A percentile compares a stretch with the other conserved stretches of the same genome.
These are phyloP conservation scores for Lachnellula subtilissima DNA, from an alignment of 2,329 filamentous ascomycete genomes.

Conservation along the genomic window DNA sequence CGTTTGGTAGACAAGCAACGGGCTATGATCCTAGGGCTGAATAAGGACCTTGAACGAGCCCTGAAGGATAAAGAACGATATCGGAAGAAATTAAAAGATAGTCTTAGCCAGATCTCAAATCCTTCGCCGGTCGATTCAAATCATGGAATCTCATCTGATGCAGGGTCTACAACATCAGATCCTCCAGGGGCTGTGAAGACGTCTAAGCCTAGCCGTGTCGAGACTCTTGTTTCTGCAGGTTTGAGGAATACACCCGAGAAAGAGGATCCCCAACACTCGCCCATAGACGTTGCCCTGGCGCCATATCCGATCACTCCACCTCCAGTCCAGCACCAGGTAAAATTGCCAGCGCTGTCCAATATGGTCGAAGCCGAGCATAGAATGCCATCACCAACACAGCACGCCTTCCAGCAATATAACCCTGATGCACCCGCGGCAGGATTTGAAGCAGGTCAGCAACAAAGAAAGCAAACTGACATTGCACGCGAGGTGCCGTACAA, in stretches of 20 bases:
- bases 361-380: constrained; percentile 52
- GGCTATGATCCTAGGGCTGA: constrained; percentile 86
- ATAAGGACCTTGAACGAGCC: constrained; percentile 87
- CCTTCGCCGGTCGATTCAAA: constrained; percentile 30
- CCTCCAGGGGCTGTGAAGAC: constrained; percentile 5
- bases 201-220: constrained; percentile 16
- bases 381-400: constrained; percentile 58
- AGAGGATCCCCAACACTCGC: constrained; percentile 41
- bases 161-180: constrained; percentile 24
- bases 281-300: constrained; percentile 54
- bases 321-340: constrained; percentile 28
- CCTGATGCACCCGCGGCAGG: constrained; percentile 27
- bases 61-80: constrained; percentile 95
- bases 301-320: constrained; percentile 63
- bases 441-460: constrained; percentile 38
- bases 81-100: constrained; percentile 81
- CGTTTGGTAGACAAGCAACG: constrained; percentile 93
- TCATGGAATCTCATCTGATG: constrained; percentile 24
- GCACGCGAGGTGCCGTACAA: constrained; percentile 45
- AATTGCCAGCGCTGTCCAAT: constrained; percentile 17
- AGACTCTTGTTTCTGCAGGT: constrained; percentile 25
- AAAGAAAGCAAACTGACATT: constrained; percentile 41
- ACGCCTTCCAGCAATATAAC: constrained; percentile 53
- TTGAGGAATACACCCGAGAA: constrained; percentile 19
- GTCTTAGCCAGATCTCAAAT: constrained; percentile 39